Base-by-base conservation (phyloP, 768 basidiomycete genomes). In the Vishniacozyma victoriae region DNA sequence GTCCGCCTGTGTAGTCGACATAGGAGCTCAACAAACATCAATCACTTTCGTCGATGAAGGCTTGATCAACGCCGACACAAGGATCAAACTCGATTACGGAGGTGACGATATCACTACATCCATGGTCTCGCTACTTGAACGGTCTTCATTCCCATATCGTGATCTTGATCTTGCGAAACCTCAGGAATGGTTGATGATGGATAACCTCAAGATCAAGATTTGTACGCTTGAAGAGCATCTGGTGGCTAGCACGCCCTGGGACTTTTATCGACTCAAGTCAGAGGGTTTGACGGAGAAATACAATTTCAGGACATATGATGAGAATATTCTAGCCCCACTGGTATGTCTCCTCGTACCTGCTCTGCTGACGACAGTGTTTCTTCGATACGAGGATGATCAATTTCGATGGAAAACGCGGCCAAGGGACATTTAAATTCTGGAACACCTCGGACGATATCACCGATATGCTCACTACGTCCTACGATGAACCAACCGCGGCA, bases 11-110 rank as follows among this genome's bases (percentile, higher is more conserved):
- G 87, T 99, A 4, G 86, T 99, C 27, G 89, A 99, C 69, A 84
- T 97, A 42, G 95, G 95, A 3, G 86, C 93, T 12, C 78, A 76
- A 14, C 80, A 78, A 46, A 90, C 87, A 1, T 88, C 80, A 50
- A 80, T 99, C 35, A 82, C 91, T 0, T 96, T 92, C 64, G 85
- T 97, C 2, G 95, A 97, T 48, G 95, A 99, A 60, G 95, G 95
- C 2, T 67, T 91, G 41, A 80, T 99, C 18, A 74, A 91, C 23
- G 67, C 84, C 4, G 95, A 99, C 59, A 89, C 90, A 2, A 76
- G 93, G 37, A 55, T 68, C 29, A 54, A 55, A 20, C 77, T 97
- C 39, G 84, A 83, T 60, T 85, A 88, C 72, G 95, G 90, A 16
- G 91, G 93, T 13, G 86, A 97, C 69, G 95, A 95, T 72, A 84